Conservation (phyloP, 805 yeast genomes). For the Starmerella gropengiesseri region DNA sequence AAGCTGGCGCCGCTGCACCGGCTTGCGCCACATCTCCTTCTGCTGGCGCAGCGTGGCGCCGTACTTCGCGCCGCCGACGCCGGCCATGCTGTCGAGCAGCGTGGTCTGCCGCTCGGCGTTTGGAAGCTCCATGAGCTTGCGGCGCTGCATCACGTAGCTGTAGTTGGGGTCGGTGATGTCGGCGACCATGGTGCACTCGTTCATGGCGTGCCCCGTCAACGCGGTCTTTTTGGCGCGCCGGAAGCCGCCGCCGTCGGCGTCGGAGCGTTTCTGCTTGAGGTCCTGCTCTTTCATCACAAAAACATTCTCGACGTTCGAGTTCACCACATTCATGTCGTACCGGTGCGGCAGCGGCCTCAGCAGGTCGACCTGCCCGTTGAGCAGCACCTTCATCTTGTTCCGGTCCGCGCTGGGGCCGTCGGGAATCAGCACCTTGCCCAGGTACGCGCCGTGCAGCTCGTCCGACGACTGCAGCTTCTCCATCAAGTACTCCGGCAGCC, state of each 20-base stretch:
- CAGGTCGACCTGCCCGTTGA: slow-evolving; percentile 31
- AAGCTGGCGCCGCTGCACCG: slow-evolving; percentile 26
- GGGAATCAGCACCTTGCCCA: slow-evolving; percentile 68
- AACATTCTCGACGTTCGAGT: slow-evolving; percentile 72
- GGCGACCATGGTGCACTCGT: slow-evolving; percentile 85
- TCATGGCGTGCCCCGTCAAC: slow-evolving; percentile 74
- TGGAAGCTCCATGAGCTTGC: slow-evolving; percentile 38
- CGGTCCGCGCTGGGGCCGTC: slow-evolving; percentile 18
- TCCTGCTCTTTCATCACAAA: slow-evolving; percentile 83
- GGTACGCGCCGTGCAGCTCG: slow-evolving; percentile 55
- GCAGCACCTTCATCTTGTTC: slow-evolving; percentile 30
- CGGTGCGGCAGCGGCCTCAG: slow-evolving; percentile 62
- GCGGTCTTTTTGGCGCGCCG: slow-evolving; percentile 52
- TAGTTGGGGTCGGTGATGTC: slow-evolving; percentile 63
- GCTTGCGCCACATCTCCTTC: slow-evolving; percentile 22
- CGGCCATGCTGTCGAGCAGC: slow-evolving; percentile 67
- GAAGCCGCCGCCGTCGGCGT: slow-evolving; percentile 10
- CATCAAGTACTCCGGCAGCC: slow-evolving; percentile 78
- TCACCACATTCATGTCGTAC: slow-evolving; percentile 68
- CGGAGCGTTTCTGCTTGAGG: slow-evolving; percentile 34
- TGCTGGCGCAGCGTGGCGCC: slow-evolving; percentile 30
- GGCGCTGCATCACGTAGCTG: slow-evolving; percentile 46
- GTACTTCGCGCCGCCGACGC: slow-evolving; percentile 40
- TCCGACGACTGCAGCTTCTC: slow-evolving; percentile 60
- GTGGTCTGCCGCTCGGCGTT: slow-evolving; percentile 48